These are phyloP conservation scores for Aspergillus sclerotiicarbonarius DNA, from an alignment of 495 filamentous ascomycete genomes.

Conservation along the genomic window DNA sequence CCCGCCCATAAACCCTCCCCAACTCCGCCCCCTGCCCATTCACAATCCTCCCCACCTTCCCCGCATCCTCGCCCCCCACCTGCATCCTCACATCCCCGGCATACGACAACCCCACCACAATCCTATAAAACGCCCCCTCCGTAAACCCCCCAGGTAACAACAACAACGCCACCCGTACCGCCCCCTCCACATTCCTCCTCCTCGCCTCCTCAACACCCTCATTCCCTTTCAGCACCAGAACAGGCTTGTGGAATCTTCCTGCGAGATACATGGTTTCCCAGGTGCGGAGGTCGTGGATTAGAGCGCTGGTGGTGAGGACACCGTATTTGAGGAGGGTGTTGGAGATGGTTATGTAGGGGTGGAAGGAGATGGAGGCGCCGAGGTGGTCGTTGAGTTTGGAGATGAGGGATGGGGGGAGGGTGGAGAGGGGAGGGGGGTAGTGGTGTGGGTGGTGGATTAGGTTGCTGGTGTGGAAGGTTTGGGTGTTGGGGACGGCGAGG, in stretches of 20 bases:
- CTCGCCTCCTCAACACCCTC: background rate
- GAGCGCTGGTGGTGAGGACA: background rate
- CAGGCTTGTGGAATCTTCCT: background rate
- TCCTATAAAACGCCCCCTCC: background rate
- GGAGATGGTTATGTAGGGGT: background rate
- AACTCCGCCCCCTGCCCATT: no score
- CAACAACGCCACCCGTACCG: background rate
- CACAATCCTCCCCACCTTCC: background rate
- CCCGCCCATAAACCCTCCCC: no score
- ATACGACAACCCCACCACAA: background rate
- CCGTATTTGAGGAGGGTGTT: background rate
- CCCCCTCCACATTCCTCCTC: background rate
- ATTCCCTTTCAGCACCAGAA: background rate
- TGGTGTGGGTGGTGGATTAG: background rate
- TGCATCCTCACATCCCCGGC: background rate
- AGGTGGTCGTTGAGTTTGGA: background rate
- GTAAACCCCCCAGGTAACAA: background rate
- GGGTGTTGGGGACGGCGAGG: background rate
- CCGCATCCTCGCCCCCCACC: background rate
- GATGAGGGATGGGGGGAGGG: background rate
- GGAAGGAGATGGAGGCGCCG: background rate
- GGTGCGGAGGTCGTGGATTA: background rate
- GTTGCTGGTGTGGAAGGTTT: background rate
- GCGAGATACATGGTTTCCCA: background rate
- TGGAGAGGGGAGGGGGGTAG: background rate